Evolutionary conservation across 768 basidiomycete genomes (phyloP), one percentile per base, ranked within the genome.

Genomic region (Collybiopsis luxurians): DNA sequence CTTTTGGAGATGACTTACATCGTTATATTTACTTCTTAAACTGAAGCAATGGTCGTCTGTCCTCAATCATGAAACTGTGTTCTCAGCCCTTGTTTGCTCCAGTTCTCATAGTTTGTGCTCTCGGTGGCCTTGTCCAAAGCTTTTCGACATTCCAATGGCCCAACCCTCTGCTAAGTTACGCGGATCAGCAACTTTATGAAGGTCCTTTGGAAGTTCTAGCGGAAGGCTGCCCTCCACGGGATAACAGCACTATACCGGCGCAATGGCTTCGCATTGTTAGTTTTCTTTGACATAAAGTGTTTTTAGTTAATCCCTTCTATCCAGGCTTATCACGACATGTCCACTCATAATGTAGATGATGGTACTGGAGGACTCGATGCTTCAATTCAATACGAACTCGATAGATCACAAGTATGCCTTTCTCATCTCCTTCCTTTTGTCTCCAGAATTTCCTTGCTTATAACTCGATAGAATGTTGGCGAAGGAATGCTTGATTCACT

Each of bases 401-500:
- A 58, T 44, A 57, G 59, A 21, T 27, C 61, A 6, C 55, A 66
- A 36, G 53, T 27, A 31, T 13, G 13, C 5, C 5, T 5, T 49
- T 43, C 56, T 24, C 15, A 30, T 56, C 31, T 17, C 23, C 34
- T 9, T 23, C 19, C 11, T 6, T 34, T 13, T 34, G 31, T 34
- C 31, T 34, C 6, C 31, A 6, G 31, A 6, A 34, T 34, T 34
- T 13, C 13, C 31, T 6, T 34, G 5, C 6, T 34, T 6, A 13
- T 34, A 34, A 34, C 13, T 15, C 50, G 12, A 13, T 19, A 80
- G 80, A 82, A 81, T 63, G 73, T 77, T 59, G 79, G 79, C 40
- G 65, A 69, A 39, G 80, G 78, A 54, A 78, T 81, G 61, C 75
- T 69, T 42, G 69, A 75, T 55, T 76, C 77, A 4, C 59, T 75